These are phyloP conservation scores for apple (Malus domestica) DNA, from an alignment of 306 rosid species.

Conservation along the genomic window DNA sequence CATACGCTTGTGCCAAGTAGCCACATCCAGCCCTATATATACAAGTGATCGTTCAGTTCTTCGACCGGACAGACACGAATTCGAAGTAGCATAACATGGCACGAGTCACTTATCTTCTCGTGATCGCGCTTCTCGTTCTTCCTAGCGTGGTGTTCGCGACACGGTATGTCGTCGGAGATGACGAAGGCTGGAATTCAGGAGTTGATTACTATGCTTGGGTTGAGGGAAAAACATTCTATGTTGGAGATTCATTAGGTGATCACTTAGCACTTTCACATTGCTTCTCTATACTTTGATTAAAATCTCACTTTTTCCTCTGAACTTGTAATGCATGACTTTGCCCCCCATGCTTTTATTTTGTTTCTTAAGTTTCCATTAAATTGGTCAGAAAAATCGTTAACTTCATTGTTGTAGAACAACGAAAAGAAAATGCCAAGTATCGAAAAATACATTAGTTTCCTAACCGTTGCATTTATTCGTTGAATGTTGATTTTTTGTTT, in stretches of 20 bases:
- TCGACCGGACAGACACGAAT: background rate
- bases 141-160: background rate
- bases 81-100: background rate
- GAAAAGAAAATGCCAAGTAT: too few species aligned
- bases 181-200: constrained; percentile 1
- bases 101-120: background rate
- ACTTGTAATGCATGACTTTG: background rate
- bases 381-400: too few species aligned
- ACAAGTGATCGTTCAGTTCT: background rate
- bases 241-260: background rate
- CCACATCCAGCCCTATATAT: background rate
- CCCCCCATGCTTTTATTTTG: background rate
- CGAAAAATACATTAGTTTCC: too few species aligned
- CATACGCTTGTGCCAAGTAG: background rate
- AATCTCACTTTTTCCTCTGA: too few species aligned
- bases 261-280: background rate
- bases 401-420: too few species aligned
- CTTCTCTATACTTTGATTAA: background rate
- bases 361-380: background rate
- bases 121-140: background rate
- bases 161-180: constrained; percentile 1
- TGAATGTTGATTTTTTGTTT: background rate
- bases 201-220: constrained; percentile 1
- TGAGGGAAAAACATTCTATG: constrained; percentile 2
- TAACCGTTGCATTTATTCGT: too few species aligned